Conservation (phyloP, 495 filamentous ascomycete species). For the Oidiodendron maius region DNA sequence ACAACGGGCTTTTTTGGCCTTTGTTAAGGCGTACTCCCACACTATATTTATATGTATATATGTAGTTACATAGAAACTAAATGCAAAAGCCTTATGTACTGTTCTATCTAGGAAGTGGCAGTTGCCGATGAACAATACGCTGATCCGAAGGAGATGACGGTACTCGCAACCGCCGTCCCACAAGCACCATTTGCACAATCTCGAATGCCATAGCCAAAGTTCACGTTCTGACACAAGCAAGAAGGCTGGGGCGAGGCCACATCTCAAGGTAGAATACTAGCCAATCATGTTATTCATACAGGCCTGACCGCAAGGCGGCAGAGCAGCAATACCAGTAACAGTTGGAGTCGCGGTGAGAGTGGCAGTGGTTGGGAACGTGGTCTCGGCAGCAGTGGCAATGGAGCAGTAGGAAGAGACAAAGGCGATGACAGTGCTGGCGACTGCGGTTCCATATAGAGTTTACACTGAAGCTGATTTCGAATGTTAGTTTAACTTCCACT, state of each 20-base stretch:
- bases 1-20: no score
- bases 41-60: no score
- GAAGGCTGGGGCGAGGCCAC: slow-evolving; percentile 43
- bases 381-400: neutral
- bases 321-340: neutral
- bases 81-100: no score
- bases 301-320: slow-evolving; percentile 28
- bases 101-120: no score
- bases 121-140: slow-evolving; percentile 7
- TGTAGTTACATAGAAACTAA: no score
- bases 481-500: no score
- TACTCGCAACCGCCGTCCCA: slow-evolving; percentile 21
- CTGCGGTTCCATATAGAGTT: slow-evolving; percentile 22
- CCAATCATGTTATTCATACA: slow-evolving; percentile 67
- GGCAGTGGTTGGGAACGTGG: neutral
- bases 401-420: neutral
- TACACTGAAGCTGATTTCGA: no score
- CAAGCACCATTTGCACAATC: slow-evolving; percentile 70
- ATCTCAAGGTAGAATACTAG: slow-evolving; percentile 53
- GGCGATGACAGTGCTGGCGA: slow-evolving; percentile 7
- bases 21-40: no score
- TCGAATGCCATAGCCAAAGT: slow-evolving; percentile 68
- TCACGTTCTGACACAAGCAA: slow-evolving; percentile 62
- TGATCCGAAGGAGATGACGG: slow-evolving; percentile 4
- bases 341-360: neutral